These are phyloP conservation scores for Vinca minor DNA, from an alignment of 257 asterid genomes.

Conservation along the genomic window DNA sequence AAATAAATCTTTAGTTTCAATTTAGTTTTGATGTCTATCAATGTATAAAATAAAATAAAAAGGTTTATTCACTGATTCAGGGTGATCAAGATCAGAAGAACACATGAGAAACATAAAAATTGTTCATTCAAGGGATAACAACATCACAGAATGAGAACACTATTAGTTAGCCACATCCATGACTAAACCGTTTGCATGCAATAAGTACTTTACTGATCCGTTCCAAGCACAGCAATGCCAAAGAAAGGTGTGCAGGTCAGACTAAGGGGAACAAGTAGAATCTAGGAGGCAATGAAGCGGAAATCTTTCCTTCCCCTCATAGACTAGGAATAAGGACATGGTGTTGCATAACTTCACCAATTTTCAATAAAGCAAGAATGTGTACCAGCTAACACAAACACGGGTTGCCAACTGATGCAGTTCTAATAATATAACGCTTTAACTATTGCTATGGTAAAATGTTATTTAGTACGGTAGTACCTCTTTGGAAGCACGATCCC, in stretches of 20 bases:
- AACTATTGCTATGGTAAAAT: neutral
- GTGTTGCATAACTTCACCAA: neutral
- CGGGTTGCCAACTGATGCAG: neutral
- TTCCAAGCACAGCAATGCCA: neutral
- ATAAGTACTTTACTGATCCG: neutral
- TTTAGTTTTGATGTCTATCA: neutral
- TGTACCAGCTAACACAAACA: neutral
- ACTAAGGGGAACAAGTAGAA: neutral
- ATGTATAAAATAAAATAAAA: too few relatives aligned
- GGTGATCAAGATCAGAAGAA: neutral
- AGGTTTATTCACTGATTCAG: neutral
- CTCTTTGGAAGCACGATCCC: conserved; percentile 84
- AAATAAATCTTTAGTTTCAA: neutral
- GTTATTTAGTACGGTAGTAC: conserved; percentile 35
- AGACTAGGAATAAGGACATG: neutral
- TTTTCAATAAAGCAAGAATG: neutral
- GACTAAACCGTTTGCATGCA: neutral
- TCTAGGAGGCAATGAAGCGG: neutral
- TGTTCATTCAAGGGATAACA: neutral
- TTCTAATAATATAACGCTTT: neutral
- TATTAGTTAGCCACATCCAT: neutral
- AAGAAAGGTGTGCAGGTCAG: neutral
- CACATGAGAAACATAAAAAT: neutral
- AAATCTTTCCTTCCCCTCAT: neutral
- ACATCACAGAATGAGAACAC: neutral